These are phyloP conservation scores for Phytophthora nicotianae DNA, from an alignment of 352 stramenopile genomes.

Conservation along the genomic window DNA sequence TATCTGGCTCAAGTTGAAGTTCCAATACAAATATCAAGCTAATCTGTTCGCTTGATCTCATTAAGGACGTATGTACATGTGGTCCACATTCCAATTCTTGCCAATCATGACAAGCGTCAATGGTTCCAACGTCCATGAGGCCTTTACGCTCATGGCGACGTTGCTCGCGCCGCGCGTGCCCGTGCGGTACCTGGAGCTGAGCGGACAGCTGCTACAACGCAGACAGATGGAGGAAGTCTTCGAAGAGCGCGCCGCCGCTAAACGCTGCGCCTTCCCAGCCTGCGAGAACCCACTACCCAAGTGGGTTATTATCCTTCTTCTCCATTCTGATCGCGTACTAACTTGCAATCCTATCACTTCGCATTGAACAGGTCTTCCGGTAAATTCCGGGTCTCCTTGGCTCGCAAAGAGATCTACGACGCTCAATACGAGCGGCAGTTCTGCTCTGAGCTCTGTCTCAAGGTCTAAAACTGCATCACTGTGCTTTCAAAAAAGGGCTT, in stretches of 20 bases:
- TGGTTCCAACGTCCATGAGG: constrained; percentile 75
- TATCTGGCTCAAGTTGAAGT: constrained; percentile 17
- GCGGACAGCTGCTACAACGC: constrained; percentile 70
- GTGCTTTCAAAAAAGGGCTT: background rate
- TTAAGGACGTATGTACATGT: constrained; percentile 1
- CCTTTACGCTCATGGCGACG: constrained; percentile 83
- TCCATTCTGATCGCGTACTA: constrained; percentile 8
- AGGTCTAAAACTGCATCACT: constrained; percentile 39
- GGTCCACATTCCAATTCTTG: constrained; percentile 2
- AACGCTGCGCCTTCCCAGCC: constrained; percentile 73
- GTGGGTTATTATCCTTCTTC: constrained; percentile 37
- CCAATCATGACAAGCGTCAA: constrained; percentile 33
- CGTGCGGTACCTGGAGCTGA: constrained; percentile 70
- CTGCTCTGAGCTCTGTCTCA: constrained; percentile 69
- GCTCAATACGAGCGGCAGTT: constrained; percentile 84
- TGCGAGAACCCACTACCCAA: constrained; percentile 59
- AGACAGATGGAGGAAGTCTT: constrained; percentile 85
- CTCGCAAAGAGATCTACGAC: constrained; percentile 81
- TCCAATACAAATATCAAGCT: constrained; percentile 7
- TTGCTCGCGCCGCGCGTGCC: constrained; percentile 70
- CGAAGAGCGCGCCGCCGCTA: constrained; percentile 73
- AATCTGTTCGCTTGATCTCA: background rate
- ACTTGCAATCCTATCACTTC: constrained; percentile 14
- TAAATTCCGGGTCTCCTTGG: constrained; percentile 79
- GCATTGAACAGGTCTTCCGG: constrained; percentile 45